These are phyloP conservation scores for Leavenworthia alabamica DNA, from an alignment of 345 rosid species.

Conservation along the genomic window DNA sequence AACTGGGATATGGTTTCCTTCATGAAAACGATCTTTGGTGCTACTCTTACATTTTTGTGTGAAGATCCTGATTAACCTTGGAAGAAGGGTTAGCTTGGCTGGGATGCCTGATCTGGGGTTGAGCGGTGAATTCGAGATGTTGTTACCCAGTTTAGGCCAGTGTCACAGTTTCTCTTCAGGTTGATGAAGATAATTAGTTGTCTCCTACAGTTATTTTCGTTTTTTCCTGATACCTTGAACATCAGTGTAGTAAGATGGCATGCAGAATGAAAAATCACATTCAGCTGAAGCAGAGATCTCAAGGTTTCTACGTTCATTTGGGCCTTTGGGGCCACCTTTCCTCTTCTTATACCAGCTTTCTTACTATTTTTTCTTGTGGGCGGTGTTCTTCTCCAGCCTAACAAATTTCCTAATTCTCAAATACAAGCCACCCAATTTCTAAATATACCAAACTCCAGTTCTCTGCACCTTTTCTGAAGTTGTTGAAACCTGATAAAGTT, in stretches of 20 bases:
- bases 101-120: neutral
- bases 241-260: slow-evolving; percentile 7
- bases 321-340: neutral
- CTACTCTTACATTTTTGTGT: slow-evolving; percentile 8
- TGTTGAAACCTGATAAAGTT: slow-evolving; percentile 16
- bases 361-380: slow-evolving; percentile 8
- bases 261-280: neutral
- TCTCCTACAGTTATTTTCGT: slow-evolving; percentile 8
- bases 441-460: neutral
- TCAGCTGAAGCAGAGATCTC: slow-evolving; percentile 18
- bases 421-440: neutral
- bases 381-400: neutral
- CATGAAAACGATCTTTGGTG: neutral
- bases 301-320: neutral
- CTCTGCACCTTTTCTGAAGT: slow-evolving; percentile 6
- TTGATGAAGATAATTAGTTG: neutral
- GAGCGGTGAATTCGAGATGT: slow-evolving; percentile 3
- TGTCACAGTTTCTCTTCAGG: neutral
- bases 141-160: slow-evolving; percentile 15
- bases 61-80: slow-evolving; percentile 14
- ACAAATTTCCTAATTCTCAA: neutral
- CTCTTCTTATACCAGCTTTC: neutral
- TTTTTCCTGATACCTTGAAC: neutral
- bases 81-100: slow-evolving; percentile 22
- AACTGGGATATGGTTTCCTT: slow-evolving; percentile 13